A percentile compares a stretch with the other conserved stretches of the same genome.
Evolutionary conservation across 73 alveolate genomes (phyloP).

Genomic region (Blepharisma stoltei): DNA sequence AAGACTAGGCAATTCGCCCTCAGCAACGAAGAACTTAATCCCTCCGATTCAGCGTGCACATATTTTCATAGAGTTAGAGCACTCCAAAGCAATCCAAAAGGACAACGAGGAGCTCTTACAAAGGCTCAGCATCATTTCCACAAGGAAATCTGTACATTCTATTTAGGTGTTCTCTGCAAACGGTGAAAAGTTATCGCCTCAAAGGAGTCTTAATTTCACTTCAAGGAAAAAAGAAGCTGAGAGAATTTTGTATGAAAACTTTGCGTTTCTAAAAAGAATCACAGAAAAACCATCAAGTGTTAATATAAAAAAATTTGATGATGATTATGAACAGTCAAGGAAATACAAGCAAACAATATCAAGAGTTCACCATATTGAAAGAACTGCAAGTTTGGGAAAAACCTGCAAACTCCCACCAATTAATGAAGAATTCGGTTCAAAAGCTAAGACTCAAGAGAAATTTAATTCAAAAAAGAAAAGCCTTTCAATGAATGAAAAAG

Average conservation of each 20-base stretch:
- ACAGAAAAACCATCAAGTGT: background rate
- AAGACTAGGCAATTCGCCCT: constrained; percentile 1
- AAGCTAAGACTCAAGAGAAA: no score
- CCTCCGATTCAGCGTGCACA: background rate
- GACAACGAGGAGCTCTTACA: background rate
- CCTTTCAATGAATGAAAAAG: no score
- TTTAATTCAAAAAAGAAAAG: no score
- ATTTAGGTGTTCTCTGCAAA: background rate
- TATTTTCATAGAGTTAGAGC: background rate
- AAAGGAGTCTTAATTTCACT: background rate
- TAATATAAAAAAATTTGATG: background rate
- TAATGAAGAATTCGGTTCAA: no score
- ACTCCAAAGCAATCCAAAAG: background rate
- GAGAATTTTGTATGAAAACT: constrained; percentile 6
- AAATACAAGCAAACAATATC: constrained; percentile 7
- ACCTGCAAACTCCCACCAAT: no score
- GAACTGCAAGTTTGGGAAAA: no score
- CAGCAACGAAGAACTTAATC: background rate
- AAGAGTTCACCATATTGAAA: background rate
- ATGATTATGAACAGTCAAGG: background rate
- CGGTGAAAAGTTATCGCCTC: background rate
- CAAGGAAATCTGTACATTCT: background rate
- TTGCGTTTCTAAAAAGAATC: background rate
- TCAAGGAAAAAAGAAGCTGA: constrained; percentile 23
- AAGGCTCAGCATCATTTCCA: background rate